Evolutionary conservation across 768 basidiomycete genomes (phyloP), one percentile per base, ranked within the genome.

Genomic region (Leccinum rimulosum): DNA sequence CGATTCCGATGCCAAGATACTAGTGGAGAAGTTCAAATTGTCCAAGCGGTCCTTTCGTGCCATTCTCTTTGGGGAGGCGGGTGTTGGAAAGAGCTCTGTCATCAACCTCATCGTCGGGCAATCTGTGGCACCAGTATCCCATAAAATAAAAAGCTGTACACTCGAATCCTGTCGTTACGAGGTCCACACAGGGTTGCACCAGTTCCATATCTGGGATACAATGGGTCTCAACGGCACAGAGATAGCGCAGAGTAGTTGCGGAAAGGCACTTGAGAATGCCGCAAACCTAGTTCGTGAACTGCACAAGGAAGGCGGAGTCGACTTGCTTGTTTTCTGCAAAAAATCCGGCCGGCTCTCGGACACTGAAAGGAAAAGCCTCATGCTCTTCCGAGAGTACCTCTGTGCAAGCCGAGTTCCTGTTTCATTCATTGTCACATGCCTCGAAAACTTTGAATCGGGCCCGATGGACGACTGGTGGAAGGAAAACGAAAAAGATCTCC

Each of bases 41-140:
- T 55, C 60, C 3, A 55, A 33, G 35, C 65, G 63, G n/a, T 56
- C 59, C 40, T 63, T 66, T 50, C 75, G 73, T 48, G 62, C 71
- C 4, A 63, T 80, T 47, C 45, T 80, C n/a, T 79, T 80, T 43
- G 79, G 79, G 5, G 76, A 78, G 50, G 63, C 73, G 0, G 78
- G 79, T 25, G 59, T 50, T 17, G 74, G 75, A 47, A 80, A 81
- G 59, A 76, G 76, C 54, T 75, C 76, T 0, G 56, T 80, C 49
- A 61, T 79, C 59, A 80, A 80, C 60, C 72, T 81, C 63, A 31
- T 79, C 27, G 53, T 60, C 15, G 72, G 69, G 5, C 14, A 50
- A 0, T n/a, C 61, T 0, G 51, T 55, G 2, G 76, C 77, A 1
- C 57, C 30, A 27, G 54, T 6, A 59, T 72, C 33, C 33, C 12